Evolutionary conservation across 177 flowering plant species (phyloP), one percentile per base, ranked within the genome.

Genomic region (Vitis hybrid): DNA sequence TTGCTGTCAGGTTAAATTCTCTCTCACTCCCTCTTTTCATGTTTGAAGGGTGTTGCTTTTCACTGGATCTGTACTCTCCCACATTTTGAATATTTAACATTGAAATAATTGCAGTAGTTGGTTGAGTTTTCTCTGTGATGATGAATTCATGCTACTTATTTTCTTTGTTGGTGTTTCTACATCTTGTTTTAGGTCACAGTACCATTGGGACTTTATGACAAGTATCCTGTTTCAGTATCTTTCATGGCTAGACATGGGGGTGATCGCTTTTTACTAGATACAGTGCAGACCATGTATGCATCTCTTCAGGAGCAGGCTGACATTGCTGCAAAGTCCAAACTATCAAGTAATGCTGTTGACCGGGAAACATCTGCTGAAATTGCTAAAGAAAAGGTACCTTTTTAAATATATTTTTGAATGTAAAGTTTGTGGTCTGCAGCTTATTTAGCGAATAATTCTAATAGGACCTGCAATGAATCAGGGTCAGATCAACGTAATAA

Each of bases 251-350:
- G 87, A 53, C 90, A 90, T 77, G 98, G 97, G 21, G 89, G 89
- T 73, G 99, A 95, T 81, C 82, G 97, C 5, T 93, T 95, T 80
- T 80, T 95, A 70, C 84, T 95, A 11, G 98, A 95, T 73, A 84
- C 87, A 19, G 81, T 89, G 51, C 83, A 88, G 55, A 77, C 83
- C 62, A 78, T 95, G 88, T 87, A 88, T 79, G 45, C 82, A 19
- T 74, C 92, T 75, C 81, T 95, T 39, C 88, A 87, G 72, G 94
- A 93, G 74, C 83, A 87, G 72, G 85, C 73, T 70, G 89, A 86
- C 53, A 62, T 70, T 62, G 82, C 81, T 70, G 72, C 80, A 26
- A 88, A 83, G 29, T 70, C 89, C 53, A 88, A 85, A 75, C 51
- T 68, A 48, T 77, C 89, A 51, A 75, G 51, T 68, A 81, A 84